Percentiles rank a stretch among this genome's conserved stretches.
Evolutionary conservation across 495 filamentous ascomycete genomes (phyloP).

Genomic region (Penicillium coffeae): DNA sequence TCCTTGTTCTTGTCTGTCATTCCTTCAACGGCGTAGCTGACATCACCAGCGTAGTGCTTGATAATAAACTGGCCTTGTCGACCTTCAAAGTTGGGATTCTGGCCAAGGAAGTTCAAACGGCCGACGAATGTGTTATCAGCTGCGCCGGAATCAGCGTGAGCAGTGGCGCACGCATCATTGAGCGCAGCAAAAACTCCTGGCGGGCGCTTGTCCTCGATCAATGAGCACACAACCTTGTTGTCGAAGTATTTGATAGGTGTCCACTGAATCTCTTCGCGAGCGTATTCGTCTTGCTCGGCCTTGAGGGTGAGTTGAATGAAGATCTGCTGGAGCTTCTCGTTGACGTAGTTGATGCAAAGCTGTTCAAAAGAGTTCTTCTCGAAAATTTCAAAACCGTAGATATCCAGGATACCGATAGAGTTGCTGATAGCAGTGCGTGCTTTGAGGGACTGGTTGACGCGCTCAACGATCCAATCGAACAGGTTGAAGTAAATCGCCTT

Average conservation of each 20-base stretch:
- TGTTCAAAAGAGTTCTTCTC: conserved; percentile 99
- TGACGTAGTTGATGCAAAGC: conserved; percentile 99
- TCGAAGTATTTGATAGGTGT: conserved; percentile 99
- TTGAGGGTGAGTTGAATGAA: conserved; percentile 98
- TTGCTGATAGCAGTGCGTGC: conserved; percentile 72
- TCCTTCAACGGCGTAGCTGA: conserved; percentile 89
- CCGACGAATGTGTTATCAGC: conserved; percentile 96
- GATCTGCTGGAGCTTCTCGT: conserved; percentile 99
- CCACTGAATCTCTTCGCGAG: conserved; percentile 94
- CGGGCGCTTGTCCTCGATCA: conserved; percentile 90
- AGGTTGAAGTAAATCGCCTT: conserved; percentile 97
- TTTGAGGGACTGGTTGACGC: conserved; percentile 84
- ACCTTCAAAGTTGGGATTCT: conserved; percentile 85
- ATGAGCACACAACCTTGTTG: conserved; percentile 97
- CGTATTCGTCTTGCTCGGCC: conserved; percentile 98
- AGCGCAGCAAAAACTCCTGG: conserved; percentile 93
- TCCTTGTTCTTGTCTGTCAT: conserved; percentile 99
- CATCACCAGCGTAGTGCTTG: conserved; percentile 99
- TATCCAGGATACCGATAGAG: conserved; percentile 96
- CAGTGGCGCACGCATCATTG: conserved; percentile 96
- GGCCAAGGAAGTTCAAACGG: conserved; percentile 78
- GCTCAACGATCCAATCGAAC: conserved; percentile 97
- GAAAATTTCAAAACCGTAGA: conserved; percentile 99
- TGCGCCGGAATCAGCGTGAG: conserved; percentile 88
- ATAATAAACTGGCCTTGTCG: conserved; percentile 96